Percentiles rank a stretch among this genome's conserved stretches.
phyloP scores from a whole-genome alignment of 2,329 filamentous ascomycete genomes.

The Monosporascus sp. region DNA sequence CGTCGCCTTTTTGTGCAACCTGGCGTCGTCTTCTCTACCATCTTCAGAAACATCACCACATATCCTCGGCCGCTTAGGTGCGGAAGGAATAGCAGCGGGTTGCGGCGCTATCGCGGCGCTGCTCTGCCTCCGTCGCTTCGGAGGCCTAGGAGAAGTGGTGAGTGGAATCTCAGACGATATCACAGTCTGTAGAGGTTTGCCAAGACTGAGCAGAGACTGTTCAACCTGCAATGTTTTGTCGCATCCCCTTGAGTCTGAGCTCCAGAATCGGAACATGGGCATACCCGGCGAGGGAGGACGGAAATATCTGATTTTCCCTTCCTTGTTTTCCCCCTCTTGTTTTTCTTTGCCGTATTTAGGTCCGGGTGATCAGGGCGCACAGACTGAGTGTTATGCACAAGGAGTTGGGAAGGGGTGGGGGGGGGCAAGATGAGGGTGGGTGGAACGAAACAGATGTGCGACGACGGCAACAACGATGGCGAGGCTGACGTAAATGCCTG shows the following conservation, averaged over 20 bases:
- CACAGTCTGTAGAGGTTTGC: slow-evolving; percentile 28
- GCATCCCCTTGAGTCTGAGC: slow-evolving; percentile 52
- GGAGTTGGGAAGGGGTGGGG: background rate
- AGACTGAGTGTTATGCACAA: background rate
- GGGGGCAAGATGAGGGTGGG: background rate
- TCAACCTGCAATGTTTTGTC: slow-evolving; percentile 43
- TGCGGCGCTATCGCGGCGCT: slow-evolving; percentile 28
- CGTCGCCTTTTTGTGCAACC: slow-evolving; percentile 26
- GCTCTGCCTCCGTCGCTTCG: slow-evolving; percentile 26
- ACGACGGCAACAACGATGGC: slow-evolving; percentile 7
- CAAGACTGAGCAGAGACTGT: slow-evolving; percentile 33
- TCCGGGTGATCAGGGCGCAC: background rate
- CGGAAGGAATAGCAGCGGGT: slow-evolving; percentile 17
- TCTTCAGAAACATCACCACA: slow-evolving; percentile 23
- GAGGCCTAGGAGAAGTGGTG: slow-evolving; percentile 21
- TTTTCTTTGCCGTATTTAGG: background rate
- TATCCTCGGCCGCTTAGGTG: slow-evolving; percentile 39
- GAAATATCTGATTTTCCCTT: background rate
- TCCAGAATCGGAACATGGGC: slow-evolving; percentile 60
- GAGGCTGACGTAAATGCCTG: slow-evolving; percentile 28
- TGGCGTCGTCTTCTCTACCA: slow-evolving; percentile 20
- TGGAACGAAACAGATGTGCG: background rate
- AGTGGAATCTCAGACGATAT: slow-evolving; percentile 22
- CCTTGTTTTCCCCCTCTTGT: slow-evolving; percentile 1
- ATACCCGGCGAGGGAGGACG: slow-evolving; percentile 28